Conservation (phyloP, 345 rosid genomes). For the Eucalyptus pauciflora region DNA sequence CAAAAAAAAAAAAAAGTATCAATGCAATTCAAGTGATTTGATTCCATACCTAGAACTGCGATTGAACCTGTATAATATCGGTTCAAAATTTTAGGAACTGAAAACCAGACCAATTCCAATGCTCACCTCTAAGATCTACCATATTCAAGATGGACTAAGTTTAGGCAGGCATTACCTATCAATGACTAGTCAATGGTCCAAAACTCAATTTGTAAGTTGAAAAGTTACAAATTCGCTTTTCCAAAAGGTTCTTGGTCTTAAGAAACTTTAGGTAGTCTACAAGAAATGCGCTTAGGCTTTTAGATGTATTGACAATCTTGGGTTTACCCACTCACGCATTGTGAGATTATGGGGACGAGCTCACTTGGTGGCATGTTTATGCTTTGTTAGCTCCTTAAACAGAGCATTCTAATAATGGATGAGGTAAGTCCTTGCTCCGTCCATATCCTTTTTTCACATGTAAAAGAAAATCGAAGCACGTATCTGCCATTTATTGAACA, state of each 20-base stretch:
- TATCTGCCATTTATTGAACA: neutral
- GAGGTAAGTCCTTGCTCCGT: neutral
- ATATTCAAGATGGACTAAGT: neutral
- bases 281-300: neutral
- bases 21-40: no score
- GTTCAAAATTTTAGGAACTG: neutral
- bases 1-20: no score
- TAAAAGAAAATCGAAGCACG: neutral
- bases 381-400: neutral
- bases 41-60: accelerated
- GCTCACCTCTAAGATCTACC: neutral
- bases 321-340: neutral
- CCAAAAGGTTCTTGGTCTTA: neutral
- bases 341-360: neutral
- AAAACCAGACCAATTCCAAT: accelerated
- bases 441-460: neutral
- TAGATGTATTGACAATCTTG: neutral
- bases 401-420: neutral
- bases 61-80: no score
- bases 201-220: neutral
- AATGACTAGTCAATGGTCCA: neutral
- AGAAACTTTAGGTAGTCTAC: neutral
- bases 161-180: neutral
- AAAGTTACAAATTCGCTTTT: neutral
- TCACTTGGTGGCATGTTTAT: neutral